Evolutionary conservation across 768 basidiomycete genomes (phyloP), one percentile per base, ranked within the genome.

Genomic region (Gelatoporia subvermispora): DNA sequence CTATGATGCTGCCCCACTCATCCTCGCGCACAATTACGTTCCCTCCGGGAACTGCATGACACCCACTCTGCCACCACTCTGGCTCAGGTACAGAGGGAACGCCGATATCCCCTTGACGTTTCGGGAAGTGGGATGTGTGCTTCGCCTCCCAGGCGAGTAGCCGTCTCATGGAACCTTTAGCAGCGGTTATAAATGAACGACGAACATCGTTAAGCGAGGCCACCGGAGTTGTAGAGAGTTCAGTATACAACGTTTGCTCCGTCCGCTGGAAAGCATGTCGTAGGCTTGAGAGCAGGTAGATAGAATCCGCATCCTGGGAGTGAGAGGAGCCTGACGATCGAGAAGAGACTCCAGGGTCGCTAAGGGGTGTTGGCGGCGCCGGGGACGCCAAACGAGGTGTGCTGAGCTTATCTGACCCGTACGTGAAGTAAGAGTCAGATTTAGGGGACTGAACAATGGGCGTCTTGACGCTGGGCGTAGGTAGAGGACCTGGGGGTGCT

Each of bases 1-100:
- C 81, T 54, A 88, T 88, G 41, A 89, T 79, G 61, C 84, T 87
- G 8, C 85, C 84, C 84, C 81, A 84, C 62, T 87, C 85, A 57
- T 77, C 73, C 59, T 88, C 87, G 42, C 77, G 63, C 8, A 88
- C 76, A 50, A 87, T 74, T 4, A 86, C 72, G 58, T 78, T 82
- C 8, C 81, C 75, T 3, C 79, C 78, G n/a, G 85, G 84, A 16
- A 85, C 68, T 25, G 75, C 78, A 68, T 88, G 82, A 59, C 72
- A 81, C 8, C 73, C 74, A 17, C 65, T 66, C 15, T 59, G 63
- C 84, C 83, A 87, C 85, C 85, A 89, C 25, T 72, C 75, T 1
- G 85, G 85, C 48, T 82, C 78, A 11, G 45, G 41, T 11, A 41
- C 25, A 11, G 39, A 35, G 13, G 44, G 42, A 5, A 7, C 28